Evolutionary conservation across 2,329 filamentous ascomycete genomes (phyloP), one percentile per base, ranked within the genome.

Genomic region (Microdochium paspali): DNA sequence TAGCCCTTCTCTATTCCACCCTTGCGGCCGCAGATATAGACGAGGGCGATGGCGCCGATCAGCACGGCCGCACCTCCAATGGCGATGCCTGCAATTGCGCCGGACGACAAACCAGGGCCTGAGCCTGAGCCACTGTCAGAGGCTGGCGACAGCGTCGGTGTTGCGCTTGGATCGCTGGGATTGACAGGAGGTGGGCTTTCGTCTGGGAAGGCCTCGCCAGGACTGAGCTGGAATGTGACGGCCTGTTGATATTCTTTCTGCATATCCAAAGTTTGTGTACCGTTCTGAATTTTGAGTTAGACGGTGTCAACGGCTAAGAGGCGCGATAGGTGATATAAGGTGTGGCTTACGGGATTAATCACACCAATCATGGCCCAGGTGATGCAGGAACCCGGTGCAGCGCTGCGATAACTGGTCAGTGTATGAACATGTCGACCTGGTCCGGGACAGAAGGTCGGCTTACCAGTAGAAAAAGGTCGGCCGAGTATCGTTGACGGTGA

Each of bases 341-440:
- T 12, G 10, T 40, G 4, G 15, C 70, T 50, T 67, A 82, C 77
- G 6, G 82, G 76, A 57, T 90, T 91, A 54, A 91, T 83, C 1
- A 79, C 84, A 3, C 85, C 86, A 15, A 91, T 75, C 86, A 91
- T 91, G 21, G 78, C 73, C 40, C 83, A 74, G 2, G 66, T 61
- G 3, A 72, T 70, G 57, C 87, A 91, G 2, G 83, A 86, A 1
- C 70, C 74, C 0, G 79, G 73, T 0, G 84, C 84, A 0, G 81
- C 78, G 52, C 54, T 56, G 47, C 46, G 5, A 10, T 10, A 12
- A 12, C 3, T 9, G 47, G 26, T 47, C 47, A 40, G 31, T 12
- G 18, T 35, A 12, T 35, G 7, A 35, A n/a, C 10, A 18, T 9
- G 31, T 35, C 10, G 18, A 5, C 15, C 10, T 12, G 18, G 10